Conservation (phyloP, 805 yeast genomes). For the Wickerhamomyces subpelliculosus region DNA sequence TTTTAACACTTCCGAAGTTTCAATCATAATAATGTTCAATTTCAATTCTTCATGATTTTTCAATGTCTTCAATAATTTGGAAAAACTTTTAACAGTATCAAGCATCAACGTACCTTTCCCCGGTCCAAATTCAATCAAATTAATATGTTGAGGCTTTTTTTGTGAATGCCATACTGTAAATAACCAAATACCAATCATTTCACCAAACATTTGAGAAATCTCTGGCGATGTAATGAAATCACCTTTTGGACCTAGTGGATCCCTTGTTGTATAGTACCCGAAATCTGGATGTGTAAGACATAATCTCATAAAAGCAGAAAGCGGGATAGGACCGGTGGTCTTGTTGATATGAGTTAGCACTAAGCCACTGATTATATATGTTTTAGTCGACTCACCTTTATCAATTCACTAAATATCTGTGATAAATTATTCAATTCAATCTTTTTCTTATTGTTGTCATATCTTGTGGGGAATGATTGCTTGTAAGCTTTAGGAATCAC, state of each 20-base stretch:
- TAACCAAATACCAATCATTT: constrained; percentile 72
- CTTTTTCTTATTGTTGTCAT: not conserved
- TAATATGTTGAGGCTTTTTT: constrained; percentile 39
- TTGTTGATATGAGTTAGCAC: constrained; percentile 14
- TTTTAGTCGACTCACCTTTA: constrained; percentile 11
- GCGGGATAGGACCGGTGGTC: constrained; percentile 70
- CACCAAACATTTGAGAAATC: constrained; percentile 83
- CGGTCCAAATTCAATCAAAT: constrained; percentile 76
- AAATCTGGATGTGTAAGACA: constrained; percentile 70
- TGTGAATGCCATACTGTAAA: constrained; percentile 53
- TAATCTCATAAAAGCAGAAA: constrained; percentile 72
- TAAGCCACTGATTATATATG: no score
- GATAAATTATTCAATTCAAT: constrained; percentile 6
- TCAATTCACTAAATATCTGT: constrained; percentile 23
- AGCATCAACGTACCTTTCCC: constrained; percentile 76
- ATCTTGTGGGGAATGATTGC: not conserved
- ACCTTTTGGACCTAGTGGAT: constrained; percentile 63
- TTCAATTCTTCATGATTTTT: constrained; percentile 29
- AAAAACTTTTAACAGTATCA: constrained; percentile 49
- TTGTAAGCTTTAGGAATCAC: not conserved
- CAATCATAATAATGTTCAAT: constrained; percentile 47
- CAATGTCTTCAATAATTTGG: constrained; percentile 26
- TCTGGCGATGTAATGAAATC: constrained; percentile 86
- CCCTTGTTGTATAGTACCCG: constrained; percentile 74
- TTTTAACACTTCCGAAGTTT: constrained; percentile 63